Base-by-base conservation (phyloP, 2,329 filamentous ascomycete species). In the Volutella citrinella region DNA sequence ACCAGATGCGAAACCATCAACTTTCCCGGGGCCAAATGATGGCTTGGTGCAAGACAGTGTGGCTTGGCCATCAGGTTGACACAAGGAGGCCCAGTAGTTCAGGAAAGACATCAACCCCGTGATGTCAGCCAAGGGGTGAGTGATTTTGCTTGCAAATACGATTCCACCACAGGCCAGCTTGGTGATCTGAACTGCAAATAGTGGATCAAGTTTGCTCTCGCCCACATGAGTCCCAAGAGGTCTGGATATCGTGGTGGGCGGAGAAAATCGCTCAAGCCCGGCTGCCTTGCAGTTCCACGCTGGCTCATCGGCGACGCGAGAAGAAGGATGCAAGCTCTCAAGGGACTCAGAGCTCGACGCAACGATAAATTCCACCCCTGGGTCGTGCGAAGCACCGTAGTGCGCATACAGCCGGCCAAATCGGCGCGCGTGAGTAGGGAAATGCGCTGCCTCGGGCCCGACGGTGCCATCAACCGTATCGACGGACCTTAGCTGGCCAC, bases 81-180 rank as follows among this genome's bases (percentile, higher is more conserved):
- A 51, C 3, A 39, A n/a, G 0, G 9, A 10, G 0, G 51, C 48
- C 51, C 52, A 55, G 10, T 51, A 42, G 10, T 45, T 49, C 4
- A 55, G 18, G 6, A 56, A 38, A 4, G 30, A 5, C 3, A 52
- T 25, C 2, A 56, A 30, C 3, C 43, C 34, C 0, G 45, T 42
- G 5, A 46, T 47, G 22, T 56, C 53, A 7, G 51, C 49, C 2
- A 56, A 30, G 14, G 45, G 46, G 36, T 56, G 53, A 2, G 40
- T 26, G 5, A 34, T 42, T 9, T 51, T 51, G 5, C 44, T 9
- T 2, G 42, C 40, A 1, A 56, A 10, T 2, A 42, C 35, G 17
- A 52, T 46, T 1, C 45, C 53, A 2, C 46, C 49, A 4, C 51
- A 51, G 1, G 46, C 39, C 5, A 55, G 7, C 3, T 45, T 21